Base-by-base conservation (phyloP, 495 filamentous ascomycete genomes). In the Penicillium fimorum region DNA sequence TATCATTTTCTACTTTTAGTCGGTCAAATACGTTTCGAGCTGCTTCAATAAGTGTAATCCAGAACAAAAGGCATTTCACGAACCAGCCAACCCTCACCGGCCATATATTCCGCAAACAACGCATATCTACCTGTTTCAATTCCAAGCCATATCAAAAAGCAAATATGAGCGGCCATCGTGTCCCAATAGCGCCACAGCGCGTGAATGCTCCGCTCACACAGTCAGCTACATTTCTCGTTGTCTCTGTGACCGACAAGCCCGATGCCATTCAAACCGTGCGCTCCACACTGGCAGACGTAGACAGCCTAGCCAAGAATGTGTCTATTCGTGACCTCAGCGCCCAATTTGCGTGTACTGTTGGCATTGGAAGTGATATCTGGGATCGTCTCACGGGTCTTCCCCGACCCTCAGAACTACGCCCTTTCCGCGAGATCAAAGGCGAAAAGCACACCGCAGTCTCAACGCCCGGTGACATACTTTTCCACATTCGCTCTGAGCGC, bases 401-500 rank as follows among this genome's bases (percentile, higher is more conserved):
- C 9, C 73, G 70, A 5, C 80, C 82, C 3, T 47, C 69, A 3
- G 80, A 84, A 60, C 76, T 84, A 1, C 82, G 75, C 48, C 75
- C 80, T 3, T 84, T 84, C 61, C 66, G 49, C 8, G 68, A 68
- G 22, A 58, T 84, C 12, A 65, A 73, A 33, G 82, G 82, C 41
- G 55, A 51, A 4, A 70, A 63, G 29, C 78, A 79, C 50, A 76
- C 74, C 2, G 78, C 79, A 1, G 56, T 78, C 30, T 79, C 79
- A 0, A 83, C 81, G 3, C 78, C 80, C 0, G 81, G 81, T 0
- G 81, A 84, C 52, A 54, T 83, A 6, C 71, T 84, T 4, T 81
- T 84, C 60, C 82, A 83, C 61, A 83, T 84, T 57, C 78, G 80
- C 50, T 67, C 79, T 0, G 81, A 83, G 57, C 75, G 82, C 1